Evolutionary conservation across 2,329 filamentous ascomycete genomes (phyloP).

Genomic region (Aspergillus sp.): DNA sequence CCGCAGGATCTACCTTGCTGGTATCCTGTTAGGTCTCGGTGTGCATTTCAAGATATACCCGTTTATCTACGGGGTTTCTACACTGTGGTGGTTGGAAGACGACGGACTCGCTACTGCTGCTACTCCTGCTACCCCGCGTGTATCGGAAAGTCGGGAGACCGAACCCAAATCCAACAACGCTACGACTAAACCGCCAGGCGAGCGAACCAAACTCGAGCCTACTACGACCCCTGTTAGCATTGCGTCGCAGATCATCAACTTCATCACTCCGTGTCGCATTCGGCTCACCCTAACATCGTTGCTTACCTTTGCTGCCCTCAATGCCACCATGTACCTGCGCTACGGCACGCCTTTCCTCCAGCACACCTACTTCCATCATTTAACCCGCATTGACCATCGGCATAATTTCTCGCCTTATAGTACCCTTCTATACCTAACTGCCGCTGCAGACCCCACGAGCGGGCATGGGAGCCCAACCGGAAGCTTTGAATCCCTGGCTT

Average conservation of each 20-base stretch:
- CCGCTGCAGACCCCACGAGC: conserved; percentile 54
- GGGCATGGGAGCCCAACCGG: neutral
- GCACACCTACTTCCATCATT: conserved; percentile 90
- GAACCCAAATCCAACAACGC: conserved; percentile 5
- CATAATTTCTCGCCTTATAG: conserved; percentile 99
- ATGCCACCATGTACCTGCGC: conserved; percentile 72
- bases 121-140: neutral
- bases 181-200: neutral
- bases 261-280: conserved; percentile 42
- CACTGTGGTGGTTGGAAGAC: conserved; percentile 44
- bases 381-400: conserved; percentile 89
- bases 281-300: conserved; percentile 60
- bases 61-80: conserved; percentile 79
- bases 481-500: conserved; percentile 75
- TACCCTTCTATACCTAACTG: conserved; percentile 81
- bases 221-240: conserved; percentile 8
- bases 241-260: conserved; percentile 20
- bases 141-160: conserved; percentile 5
- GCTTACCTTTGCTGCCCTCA: conserved; percentile 70
- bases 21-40: conserved; percentile 72
- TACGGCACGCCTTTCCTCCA: conserved; percentile 80
- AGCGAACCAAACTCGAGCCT: neutral
- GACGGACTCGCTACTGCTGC: no score
- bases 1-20: conserved; percentile 64
- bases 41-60: conserved; percentile 99